Conservation (phyloP, 148 eudicot genomes). For the Vaccinium macrocarpon region DNA sequence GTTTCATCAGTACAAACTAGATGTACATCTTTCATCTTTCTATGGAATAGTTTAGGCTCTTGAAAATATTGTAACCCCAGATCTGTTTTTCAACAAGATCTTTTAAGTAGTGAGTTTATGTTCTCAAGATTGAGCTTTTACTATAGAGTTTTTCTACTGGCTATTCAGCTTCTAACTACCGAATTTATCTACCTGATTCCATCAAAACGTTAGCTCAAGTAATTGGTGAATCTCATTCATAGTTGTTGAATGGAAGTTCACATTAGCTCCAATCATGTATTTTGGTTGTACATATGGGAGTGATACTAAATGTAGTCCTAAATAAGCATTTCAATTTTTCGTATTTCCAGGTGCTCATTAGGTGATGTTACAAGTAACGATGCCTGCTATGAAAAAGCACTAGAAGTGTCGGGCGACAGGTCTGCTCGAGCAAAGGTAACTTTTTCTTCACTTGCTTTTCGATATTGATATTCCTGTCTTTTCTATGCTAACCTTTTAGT, state of each 20-base stretch:
- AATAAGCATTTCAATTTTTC: neutral
- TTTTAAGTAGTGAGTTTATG: neutral
- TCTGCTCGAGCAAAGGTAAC: slow-evolving; percentile 87
- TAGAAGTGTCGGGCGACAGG: slow-evolving; percentile 71
- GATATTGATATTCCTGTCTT: neutral
- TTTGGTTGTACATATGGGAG: neutral
- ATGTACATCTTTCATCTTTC: neutral
- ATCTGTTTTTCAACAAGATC: neutral
- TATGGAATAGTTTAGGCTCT: neutral
- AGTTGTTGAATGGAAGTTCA: neutral
- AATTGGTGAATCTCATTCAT: neutral
- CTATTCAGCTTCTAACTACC: neutral
- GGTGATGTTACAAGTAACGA: slow-evolving; percentile 86
- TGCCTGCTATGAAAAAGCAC: slow-evolving; percentile 75
- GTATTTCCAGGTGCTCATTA: slow-evolving; percentile 67
- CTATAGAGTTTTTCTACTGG: neutral
- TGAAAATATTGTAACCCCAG: neutral
- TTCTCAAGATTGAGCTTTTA: neutral
- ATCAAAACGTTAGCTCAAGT: neutral
- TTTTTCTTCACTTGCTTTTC: slow-evolving; percentile 14
- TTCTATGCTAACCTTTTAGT: slow-evolving; percentile 1
- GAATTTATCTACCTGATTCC: neutral
- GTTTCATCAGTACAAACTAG: neutral
- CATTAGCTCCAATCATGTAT: neutral
- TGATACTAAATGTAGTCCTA: neutral